A percentile compares a stretch with the other conserved stretches of the same genome.
phyloP scores from a whole-genome alignment of 306 rosid species.

The Lotus japonicus region DNA sequence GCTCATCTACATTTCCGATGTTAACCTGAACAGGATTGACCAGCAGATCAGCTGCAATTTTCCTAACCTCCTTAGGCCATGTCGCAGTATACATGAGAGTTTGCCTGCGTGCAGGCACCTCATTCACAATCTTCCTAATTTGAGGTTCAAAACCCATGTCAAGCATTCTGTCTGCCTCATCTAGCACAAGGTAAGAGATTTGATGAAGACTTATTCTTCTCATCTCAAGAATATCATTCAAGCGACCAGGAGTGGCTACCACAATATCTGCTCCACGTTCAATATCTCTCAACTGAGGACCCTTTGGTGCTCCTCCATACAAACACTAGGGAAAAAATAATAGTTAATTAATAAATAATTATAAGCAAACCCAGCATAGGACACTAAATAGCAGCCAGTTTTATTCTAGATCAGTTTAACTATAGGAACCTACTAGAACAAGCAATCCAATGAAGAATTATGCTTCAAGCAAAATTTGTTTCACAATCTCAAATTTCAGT shows the following conservation, averaged over 20 bases:
- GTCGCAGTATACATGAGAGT: slow-evolving; percentile 99
- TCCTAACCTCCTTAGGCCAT: slow-evolving; percentile 99
- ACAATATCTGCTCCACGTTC: slow-evolving; percentile 94
- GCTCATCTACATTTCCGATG: slow-evolving; percentile 96
- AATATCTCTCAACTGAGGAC: slow-evolving; percentile 93
- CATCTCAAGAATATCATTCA: slow-evolving; percentile 99
- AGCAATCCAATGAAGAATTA: background rate
- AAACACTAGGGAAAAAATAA: slow-evolving; percentile 52
- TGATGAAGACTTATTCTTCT: slow-evolving; percentile 84
- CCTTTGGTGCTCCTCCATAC: slow-evolving; percentile 99
- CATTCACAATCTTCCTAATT: slow-evolving; percentile 92
- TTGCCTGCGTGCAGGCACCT: slow-evolving; percentile 92
- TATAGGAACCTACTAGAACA: background rate
- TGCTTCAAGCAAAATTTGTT: background rate
- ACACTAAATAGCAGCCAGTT: background rate
- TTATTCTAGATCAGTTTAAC: background rate
- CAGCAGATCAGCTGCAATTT: slow-evolving; percentile 94
- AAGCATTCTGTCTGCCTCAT: slow-evolving; percentile 98
- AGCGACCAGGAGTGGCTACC: slow-evolving; percentile 99
- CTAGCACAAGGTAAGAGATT: slow-evolving; percentile 88
- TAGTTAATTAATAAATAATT: background rate
- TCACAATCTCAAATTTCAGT: background rate
- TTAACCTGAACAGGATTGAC: slow-evolving; percentile 91
- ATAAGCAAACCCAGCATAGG: background rate
- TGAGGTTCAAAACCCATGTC: slow-evolving; percentile 99